A percentile compares a stretch with the other conserved stretches of the same genome.
Conservation (phyloP, 495 filamentous ascomycete species). For the Neurospora sp. region DNA sequence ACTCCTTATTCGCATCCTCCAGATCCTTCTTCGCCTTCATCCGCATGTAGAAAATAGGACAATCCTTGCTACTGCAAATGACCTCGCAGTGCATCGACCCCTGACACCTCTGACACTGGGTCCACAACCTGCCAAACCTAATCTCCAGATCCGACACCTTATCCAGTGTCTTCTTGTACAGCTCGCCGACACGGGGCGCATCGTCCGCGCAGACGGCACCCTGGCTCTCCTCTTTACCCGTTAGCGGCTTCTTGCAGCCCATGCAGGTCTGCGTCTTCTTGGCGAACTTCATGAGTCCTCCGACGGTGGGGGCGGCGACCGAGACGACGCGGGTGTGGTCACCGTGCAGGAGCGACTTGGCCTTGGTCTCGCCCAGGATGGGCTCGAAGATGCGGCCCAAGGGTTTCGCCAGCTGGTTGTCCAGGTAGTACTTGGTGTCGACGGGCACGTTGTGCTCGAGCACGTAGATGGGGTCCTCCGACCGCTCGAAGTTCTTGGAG, state of each 20-base stretch:
- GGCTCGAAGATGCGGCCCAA: constrained; percentile 94
- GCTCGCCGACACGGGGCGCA: constrained; percentile 72
- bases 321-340: constrained; percentile 89
- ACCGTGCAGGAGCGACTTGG: constrained; percentile 68
- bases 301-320: constrained; percentile 78
- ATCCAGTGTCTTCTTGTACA: constrained; percentile 83
- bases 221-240: constrained; percentile 61
- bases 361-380: constrained; percentile 86
- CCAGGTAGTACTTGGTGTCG: constrained; percentile 97
- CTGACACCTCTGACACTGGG: constrained; percentile 96
- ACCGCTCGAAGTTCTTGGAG: constrained; percentile 88
- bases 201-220: constrained; percentile 87
- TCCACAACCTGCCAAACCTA: constrained; percentile 88
- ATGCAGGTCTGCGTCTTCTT: constrained; percentile 97
- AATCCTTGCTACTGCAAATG: constrained; percentile 91
- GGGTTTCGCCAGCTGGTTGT: constrained; percentile 94
- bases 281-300: constrained; percentile 95
- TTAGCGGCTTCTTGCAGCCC: constrained; percentile 95
- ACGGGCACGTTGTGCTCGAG: constrained; percentile 96
- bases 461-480: constrained; percentile 93
- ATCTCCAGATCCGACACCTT: constrained; percentile 89
- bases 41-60: constrained; percentile 99
- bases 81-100: constrained; percentile 96
- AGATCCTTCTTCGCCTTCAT: constrained; percentile 99
- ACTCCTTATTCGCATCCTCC: constrained; percentile 85